These are phyloP conservation scores for Scheffersomyces parashehatae DNA, from an alignment of 1,139 yeast species.

Conservation along the genomic window DNA sequence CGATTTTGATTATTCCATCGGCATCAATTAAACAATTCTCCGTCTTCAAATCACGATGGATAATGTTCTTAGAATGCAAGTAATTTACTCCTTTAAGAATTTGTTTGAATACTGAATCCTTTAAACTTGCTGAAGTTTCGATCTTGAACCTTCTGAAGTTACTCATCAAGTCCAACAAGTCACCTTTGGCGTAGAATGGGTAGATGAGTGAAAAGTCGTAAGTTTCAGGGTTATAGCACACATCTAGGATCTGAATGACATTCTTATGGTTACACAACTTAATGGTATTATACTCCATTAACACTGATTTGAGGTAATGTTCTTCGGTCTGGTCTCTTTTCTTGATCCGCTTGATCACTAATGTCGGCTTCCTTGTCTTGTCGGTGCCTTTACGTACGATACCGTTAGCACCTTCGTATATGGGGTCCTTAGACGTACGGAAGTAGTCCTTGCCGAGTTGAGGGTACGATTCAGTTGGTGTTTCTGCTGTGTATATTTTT, in stretches of 20 bases:
- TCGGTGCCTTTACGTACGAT: slow-evolving; percentile 34
- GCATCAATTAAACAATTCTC: slow-evolving; percentile 52
- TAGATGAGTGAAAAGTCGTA: slow-evolving; percentile 28
- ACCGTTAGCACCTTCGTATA: slow-evolving; percentile 51
- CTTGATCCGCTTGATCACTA: slow-evolving; percentile 31
- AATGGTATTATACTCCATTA: slow-evolving; percentile 32
- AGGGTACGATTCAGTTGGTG: neutral
- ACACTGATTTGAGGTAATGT: slow-evolving; percentile 20
- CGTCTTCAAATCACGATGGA: slow-evolving; percentile 58
- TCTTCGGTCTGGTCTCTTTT: slow-evolving; percentile 14
- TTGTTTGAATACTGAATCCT: slow-evolving; percentile 51
- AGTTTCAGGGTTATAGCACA: slow-evolving; percentile 16
- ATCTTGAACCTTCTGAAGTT: slow-evolving; percentile 35
- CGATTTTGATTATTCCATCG: slow-evolving; percentile 45
- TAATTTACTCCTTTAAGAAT: slow-evolving; percentile 46
- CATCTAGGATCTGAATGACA: slow-evolving; percentile 30
- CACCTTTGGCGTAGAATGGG: slow-evolving; percentile 51
- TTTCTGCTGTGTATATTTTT: neutral
- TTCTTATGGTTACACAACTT: slow-evolving; percentile 28
- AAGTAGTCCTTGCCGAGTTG: slow-evolving; percentile 18
- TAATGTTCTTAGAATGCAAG: slow-evolving; percentile 43
- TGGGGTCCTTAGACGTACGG: slow-evolving; percentile 26
- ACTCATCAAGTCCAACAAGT: slow-evolving; percentile 44
- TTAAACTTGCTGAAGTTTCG: slow-evolving; percentile 30
- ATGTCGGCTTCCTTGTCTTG: slow-evolving; percentile 13